Base-by-base conservation (phyloP, 2,329 filamentous ascomycete genomes). In the Dactylonectria estremocensis region DNA sequence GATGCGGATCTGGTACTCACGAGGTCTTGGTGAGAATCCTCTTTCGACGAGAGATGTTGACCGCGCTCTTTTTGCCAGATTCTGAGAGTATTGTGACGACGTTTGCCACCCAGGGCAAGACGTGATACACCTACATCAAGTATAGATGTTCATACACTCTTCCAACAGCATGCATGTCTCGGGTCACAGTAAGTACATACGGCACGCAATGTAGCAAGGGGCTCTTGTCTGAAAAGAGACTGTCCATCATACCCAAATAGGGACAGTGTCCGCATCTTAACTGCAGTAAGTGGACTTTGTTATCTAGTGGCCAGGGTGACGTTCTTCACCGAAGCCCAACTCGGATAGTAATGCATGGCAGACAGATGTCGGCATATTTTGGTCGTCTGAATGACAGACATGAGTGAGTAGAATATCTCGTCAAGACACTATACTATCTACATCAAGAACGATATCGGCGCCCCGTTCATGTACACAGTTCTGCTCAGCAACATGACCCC, bases 391-490 rank as follows among this genome's bases (percentile, higher is more conserved):
- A 43, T 28, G 4, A 43, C 14, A n/a, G n/a, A 18, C 14, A 8
- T n/a, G n/a, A 5, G 14, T n/a, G 40, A 43, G 11, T 10, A 5
- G 13, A 49, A 28, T n/a, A 14, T 16, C 3, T 14, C 18, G 37
- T 18, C 8, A 31, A n/a, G 49, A 55, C 28, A 55, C 68, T 11
- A 67, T 69, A 2, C 72, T 70, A 7, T 86, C 87, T 16, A 90
- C 91, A 77, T 93, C 90, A 53, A 92, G 85, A 37, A 91, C 80
- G 66, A 93, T 83, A 81, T 93, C 91, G 6, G 88, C 83, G 88
- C 83, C 3, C 91, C 91, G 71, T 87, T 93, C n/a, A 94, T 87
- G 79, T 93, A 93, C 35, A 84, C 90, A 1, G 89, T 89, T 48
- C 79, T 83, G 70, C 89, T 91, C 33, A 85, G 85, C 49, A 93